Conservation (phyloP, 768 basidiomycete genomes). For the Calvatia gigantea region DNA sequence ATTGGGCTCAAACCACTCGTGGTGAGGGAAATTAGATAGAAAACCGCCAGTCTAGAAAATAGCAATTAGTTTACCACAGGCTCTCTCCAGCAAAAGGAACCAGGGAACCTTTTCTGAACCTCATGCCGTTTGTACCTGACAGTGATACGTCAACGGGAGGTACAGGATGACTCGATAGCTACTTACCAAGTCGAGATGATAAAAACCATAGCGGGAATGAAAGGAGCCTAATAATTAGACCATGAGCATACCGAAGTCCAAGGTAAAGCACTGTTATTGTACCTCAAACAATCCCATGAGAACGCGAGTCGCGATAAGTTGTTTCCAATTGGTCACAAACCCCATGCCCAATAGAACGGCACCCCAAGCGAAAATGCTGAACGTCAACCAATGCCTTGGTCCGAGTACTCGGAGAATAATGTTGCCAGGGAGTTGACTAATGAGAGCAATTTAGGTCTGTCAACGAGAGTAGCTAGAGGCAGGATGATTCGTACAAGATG, state of each 20-base stretch:
- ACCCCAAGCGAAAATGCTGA: slow-evolving; percentile 40
- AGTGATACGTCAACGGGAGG: neutral
- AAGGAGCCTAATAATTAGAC: slow-evolving; percentile 31
- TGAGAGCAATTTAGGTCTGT: neutral
- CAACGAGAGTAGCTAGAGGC: neutral
- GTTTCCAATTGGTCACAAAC: slow-evolving; percentile 38
- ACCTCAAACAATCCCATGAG: slow-evolving; percentile 44
- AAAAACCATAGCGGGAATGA: slow-evolving; percentile 43
- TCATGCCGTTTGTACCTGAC: slow-evolving; percentile 24
- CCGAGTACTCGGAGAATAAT: slow-evolving; percentile 39
- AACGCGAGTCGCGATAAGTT: slow-evolving; percentile 37
- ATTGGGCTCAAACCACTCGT: slow-evolving; percentile 24
- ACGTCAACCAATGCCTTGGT: slow-evolving; percentile 41
- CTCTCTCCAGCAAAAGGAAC: too few species aligned
- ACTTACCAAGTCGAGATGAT: slow-evolving; percentile 43
- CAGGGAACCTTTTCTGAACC: slow-evolving; percentile 28
- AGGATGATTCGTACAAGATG: slow-evolving; percentile 28
- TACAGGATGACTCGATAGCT: neutral
- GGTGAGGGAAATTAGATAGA: slow-evolving; percentile 22
- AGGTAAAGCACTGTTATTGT: neutral
- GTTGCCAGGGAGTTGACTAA: slow-evolving; percentile 44
- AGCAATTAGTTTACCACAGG: too few species aligned
- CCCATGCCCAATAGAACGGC: slow-evolving; percentile 43
- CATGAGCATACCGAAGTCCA: neutral
- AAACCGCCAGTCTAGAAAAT: slow-evolving; percentile 19